Evolutionary conservation across 169 alveolate genomes (phyloP).

Genomic region (Eimeria zaria): DNA sequence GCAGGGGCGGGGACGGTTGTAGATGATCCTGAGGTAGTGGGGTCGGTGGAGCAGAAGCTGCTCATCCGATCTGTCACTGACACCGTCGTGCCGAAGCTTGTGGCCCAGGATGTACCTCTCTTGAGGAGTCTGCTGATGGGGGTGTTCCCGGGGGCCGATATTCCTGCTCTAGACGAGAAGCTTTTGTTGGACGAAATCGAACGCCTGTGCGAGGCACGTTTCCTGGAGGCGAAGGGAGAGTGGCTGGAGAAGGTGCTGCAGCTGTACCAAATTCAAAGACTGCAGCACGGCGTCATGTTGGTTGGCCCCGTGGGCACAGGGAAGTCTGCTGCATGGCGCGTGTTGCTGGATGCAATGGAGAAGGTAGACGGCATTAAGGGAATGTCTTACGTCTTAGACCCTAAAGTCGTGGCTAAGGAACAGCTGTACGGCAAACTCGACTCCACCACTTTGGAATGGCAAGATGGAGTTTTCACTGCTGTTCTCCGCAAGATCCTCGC

Average conservation of each 20-base stretch:
- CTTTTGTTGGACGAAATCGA: conserved; percentile 90
- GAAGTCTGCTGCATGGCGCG: conserved; percentile 95
- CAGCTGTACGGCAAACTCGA: conserved; percentile 95
- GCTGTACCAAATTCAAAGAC: conserved; percentile 96
- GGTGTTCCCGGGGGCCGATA: conserved; percentile 98
- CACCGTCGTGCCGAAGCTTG: conserved; percentile 98
- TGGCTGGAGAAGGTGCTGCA: conserved; percentile 96
- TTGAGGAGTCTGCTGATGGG: conserved; percentile 96
- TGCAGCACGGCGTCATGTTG: conserved; percentile 97
- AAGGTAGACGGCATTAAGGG: conserved; percentile 91
- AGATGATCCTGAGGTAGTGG: conserved; percentile 83
- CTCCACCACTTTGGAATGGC: conserved; percentile 97
- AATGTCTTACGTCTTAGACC: conserved; percentile 92
- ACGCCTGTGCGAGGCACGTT: conserved; percentile 55
- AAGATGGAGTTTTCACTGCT: conserved; percentile 97
- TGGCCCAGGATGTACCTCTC: conserved; percentile 97
- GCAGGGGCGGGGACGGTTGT: conserved; percentile 31
- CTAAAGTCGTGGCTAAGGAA: conserved; percentile 98
- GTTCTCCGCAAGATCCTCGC: conserved; percentile 93
- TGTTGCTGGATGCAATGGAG: conserved; percentile 95
- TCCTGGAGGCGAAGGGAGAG: conserved; percentile 62
- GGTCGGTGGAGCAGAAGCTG: conserved; percentile 95
- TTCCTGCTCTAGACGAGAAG: conserved; percentile 95
- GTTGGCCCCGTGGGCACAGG: conserved; percentile 98
- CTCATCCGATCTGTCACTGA: conserved; percentile 97